Evolutionary conservation across 176 grass and related monocot genomes (phyloP).

Genomic region (Saccharum officinarum): DNA sequence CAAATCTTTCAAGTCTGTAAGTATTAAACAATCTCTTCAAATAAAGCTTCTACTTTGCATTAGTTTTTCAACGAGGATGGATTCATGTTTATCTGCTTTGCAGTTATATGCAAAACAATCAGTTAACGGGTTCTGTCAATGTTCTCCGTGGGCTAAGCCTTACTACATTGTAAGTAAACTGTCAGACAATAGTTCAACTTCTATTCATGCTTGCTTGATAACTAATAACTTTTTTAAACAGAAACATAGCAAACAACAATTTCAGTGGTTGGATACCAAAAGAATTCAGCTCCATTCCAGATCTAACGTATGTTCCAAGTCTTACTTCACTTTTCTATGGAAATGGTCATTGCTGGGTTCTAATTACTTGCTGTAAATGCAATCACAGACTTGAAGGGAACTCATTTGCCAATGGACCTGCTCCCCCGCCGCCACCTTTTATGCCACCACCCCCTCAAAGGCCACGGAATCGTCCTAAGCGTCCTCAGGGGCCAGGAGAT

Average conservation of each 20-base stretch:
- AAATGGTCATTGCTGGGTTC: slow-evolving; percentile 22
- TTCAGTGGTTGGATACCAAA: slow-evolving; percentile 96
- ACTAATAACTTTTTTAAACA: slow-evolving; percentile 28
- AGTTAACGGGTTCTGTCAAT: slow-evolving; percentile 81
- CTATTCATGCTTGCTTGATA: slow-evolving; percentile 17
- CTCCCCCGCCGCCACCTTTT: slow-evolving; percentile 84
- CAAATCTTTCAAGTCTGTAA: slow-evolving; percentile 94
- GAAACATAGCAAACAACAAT: slow-evolving; percentile 96
- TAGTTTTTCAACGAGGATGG: slow-evolving; percentile 27
- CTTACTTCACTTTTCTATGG: background rate
- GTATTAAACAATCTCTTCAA: slow-evolving; percentile 37
- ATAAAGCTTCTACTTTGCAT: background rate
- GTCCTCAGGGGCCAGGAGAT: slow-evolving; percentile 39
- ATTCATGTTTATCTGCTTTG: slow-evolving; percentile 35
- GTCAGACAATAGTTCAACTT: slow-evolving; percentile 14
- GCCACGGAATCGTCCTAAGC: slow-evolving; percentile 42
- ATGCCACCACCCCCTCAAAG: slow-evolving; percentile 65
- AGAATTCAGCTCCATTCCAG: slow-evolving; percentile 83
- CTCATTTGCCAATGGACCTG: slow-evolving; percentile 76
- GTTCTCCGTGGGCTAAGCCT: slow-evolving; percentile 69
- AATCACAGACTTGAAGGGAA: slow-evolving; percentile 75
- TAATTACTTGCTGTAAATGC: slow-evolving; percentile 43
- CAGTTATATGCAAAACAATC: slow-evolving; percentile 96
- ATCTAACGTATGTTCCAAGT: slow-evolving; percentile 64
- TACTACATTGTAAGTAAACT: slow-evolving; percentile 76